These are phyloP conservation scores for Russula ochroleuca DNA, from an alignment of 768 basidiomycete genomes.

Conservation along the genomic window DNA sequence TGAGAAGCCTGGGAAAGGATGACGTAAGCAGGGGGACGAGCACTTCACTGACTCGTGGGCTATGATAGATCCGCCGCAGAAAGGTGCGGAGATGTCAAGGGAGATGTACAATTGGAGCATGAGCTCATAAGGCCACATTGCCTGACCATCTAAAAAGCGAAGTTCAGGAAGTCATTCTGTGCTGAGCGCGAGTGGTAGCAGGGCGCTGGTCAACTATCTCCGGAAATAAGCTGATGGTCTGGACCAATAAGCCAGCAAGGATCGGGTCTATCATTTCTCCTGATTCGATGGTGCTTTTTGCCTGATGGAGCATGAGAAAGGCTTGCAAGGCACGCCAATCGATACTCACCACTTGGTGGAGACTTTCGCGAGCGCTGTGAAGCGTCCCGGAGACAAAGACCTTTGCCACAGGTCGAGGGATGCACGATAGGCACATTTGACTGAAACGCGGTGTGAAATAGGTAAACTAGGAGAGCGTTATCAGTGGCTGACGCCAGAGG, in stretches of 20 bases:
- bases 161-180: constrained; percentile 1
- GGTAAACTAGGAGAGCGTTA: constrained; percentile 36
- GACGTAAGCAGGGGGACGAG: not conserved
- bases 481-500: constrained; percentile 12
- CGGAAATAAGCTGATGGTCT: constrained; percentile 49
- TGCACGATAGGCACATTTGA: constrained; percentile 52
- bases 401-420: constrained; percentile 43
- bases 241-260: constrained; percentile 43
- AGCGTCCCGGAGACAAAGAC: constrained; percentile 44
- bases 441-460: constrained; percentile 49
- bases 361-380: constrained; percentile 41
- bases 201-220: constrained; percentile 43
- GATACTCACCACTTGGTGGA: constrained; percentile 49
- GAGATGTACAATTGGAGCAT: constrained; percentile 43
- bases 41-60: constrained; percentile 50
- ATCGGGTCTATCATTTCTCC: constrained; percentile 35
- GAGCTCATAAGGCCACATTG: constrained; percentile 39
- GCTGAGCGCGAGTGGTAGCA: constrained; percentile 30
- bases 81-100: constrained; percentile 34
- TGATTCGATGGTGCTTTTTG: constrained; percentile 18
- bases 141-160: constrained; percentile 31
- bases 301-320: constrained; percentile 15
- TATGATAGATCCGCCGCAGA: constrained; percentile 33
- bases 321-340: not conserved
- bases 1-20: constrained; percentile 17